Base-by-base conservation (phyloP, 192 early-diverging fungal species). In the Backusella luteola region DNA sequence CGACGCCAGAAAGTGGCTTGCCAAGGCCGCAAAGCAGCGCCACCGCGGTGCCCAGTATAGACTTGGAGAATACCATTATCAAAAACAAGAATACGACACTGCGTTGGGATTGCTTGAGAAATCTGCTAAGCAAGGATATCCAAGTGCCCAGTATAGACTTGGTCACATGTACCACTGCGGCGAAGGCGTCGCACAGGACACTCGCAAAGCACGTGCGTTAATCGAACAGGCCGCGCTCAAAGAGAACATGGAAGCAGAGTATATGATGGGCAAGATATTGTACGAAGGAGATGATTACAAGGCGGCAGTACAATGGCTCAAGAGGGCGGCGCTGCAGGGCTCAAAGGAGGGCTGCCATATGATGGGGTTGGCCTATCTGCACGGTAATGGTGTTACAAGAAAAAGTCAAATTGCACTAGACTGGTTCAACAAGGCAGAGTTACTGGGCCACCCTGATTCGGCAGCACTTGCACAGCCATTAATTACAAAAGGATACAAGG, bases 161-260 rank as follows among this genome's bases (percentile, higher is more conserved):
- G 56, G 56, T 63, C 56, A 63, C 56, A 63, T 63, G 56, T 63
- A 63, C 4, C 56, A 29, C 56, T 63, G 23, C 56, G 56, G 56
- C 12, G 56, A 63, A 9, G 56, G 56, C 29, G 56, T 63, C 9
- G 3, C 56, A 63, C 56, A 63, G 23, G 12, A 63, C 29, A 3
- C 12, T 29, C 3, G 0, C 7, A 8, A 23, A 63, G 56, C 56
- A 63, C 56, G 26, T 63, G 56, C 9, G 23, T 14, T 8, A 11
- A 26, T 63, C 12, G 56, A 63, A 29, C 7, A 14, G 12, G 56
- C 56, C 11, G 56, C 56, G 0, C 26, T 0, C 23, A 15, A 63
- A 26, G 12, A 29, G 19, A 23, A 63, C 11, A 29, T 12, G 23
- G 56, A 63, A 9, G 56, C 56, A 63, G 56, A 63, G 4, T 26